Conservation (phyloP, 2,329 filamentous ascomycete species). For the Pseudocercospora vitis region DNA sequence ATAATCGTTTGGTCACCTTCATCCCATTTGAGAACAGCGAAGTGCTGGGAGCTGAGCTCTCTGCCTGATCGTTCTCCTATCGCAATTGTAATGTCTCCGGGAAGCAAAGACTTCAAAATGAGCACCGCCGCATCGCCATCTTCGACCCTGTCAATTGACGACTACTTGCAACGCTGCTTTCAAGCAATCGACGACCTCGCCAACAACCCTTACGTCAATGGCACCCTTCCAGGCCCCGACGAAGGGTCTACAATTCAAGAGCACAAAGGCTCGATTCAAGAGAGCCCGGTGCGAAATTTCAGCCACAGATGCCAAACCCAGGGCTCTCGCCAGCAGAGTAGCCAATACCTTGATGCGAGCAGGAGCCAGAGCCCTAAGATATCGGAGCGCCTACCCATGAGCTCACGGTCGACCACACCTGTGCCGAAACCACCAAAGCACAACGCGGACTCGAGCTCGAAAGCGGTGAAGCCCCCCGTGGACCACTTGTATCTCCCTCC, state of each 20-base stretch:
- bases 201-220: conserved; percentile 8
- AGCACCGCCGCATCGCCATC: neutral
- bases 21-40: neutral
- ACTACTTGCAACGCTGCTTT: conserved; percentile 6
- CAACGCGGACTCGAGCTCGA: neutral
- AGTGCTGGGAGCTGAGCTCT: neutral
- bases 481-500: conserved; percentile 5
- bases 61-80: neutral
- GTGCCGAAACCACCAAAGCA: neutral
- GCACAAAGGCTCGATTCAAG: neutral
- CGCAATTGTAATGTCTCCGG: neutral
- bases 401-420: neutral
- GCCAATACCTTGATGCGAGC: conserved; percentile 2
- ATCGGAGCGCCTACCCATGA: neutral
- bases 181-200: conserved; percentile 7
- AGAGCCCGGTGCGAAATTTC: neutral
- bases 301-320: neutral
- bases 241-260: neutral
- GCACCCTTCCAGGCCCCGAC: conserved; percentile 6
- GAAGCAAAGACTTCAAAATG: conserved; percentile 5
- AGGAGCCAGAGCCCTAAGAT: conserved; percentile 1
- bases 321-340: neutral
- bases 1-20: neutral
- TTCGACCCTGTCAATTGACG: neutral
- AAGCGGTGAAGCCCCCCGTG: neutral